A percentile compares a stretch with the other conserved stretches of the same genome.
Conservation (phyloP, 306 rosid species). For the Quillaja saponaria region DNA sequence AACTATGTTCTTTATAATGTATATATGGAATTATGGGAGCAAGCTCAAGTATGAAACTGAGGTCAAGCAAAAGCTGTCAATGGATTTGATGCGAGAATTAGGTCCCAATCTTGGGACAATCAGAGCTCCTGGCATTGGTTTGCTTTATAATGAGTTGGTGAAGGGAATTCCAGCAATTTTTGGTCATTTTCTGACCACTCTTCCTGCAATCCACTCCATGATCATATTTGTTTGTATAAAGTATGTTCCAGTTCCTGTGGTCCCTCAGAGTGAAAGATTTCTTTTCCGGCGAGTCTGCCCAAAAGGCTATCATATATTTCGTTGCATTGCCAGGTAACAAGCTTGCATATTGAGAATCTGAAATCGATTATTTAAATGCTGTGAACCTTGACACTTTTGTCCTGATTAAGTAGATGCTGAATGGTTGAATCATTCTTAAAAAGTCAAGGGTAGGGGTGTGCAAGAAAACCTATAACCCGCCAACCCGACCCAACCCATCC, state of each 20-base stretch:
- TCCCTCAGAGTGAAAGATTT: constrained; percentile 96
- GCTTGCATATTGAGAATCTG: too few relatives aligned
- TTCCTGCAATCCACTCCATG: constrained; percentile 75
- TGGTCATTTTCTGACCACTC: constrained; percentile 88
- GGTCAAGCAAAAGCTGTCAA: constrained; percentile 85
- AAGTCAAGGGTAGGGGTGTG: too few relatives aligned
- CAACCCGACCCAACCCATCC: too few relatives aligned
- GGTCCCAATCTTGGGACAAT: constrained; percentile 92
- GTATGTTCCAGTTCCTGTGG: constrained; percentile 87
- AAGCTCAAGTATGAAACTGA: constrained; percentile 96
- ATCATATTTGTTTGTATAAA: constrained; percentile 90
- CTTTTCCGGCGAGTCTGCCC: constrained; percentile 97
- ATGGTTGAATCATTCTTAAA: too few relatives aligned
- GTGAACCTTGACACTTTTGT: too few relatives aligned
- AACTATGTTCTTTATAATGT: constrained; percentile 80
- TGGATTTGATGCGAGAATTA: constrained; percentile 78
- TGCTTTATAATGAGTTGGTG: constrained; percentile 89
- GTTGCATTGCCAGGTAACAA: constrained; percentile 80
- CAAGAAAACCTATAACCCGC: too few relatives aligned
- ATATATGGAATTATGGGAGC: constrained; percentile 92
- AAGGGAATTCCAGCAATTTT: constrained; percentile 95
- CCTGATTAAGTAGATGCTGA: too few relatives aligned
- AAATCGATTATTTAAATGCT: too few relatives aligned
- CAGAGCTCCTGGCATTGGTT: constrained; percentile 96
- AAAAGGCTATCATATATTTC: constrained; percentile 83